Percentiles rank a stretch among this genome's conserved stretches.
phyloP scores from a whole-genome alignment of 129 eudicot species.

The Dittrichia graveolens region DNA sequence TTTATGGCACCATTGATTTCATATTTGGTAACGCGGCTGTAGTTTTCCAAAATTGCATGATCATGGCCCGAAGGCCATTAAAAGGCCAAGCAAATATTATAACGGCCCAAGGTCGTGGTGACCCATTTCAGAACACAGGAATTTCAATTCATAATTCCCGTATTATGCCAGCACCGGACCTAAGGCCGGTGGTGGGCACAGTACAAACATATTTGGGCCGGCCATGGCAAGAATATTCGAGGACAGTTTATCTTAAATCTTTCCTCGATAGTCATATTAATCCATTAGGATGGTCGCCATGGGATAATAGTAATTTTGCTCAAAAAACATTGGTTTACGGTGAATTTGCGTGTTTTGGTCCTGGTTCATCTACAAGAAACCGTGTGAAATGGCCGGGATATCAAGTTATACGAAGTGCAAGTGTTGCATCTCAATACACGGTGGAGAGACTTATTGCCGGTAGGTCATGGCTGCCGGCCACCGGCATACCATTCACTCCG shows the following conservation, averaged over 20 bases:
- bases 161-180: constrained; percentile 57
- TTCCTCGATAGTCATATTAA: constrained; percentile 50
- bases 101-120: constrained; percentile 68
- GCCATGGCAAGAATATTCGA: constrained; percentile 68
- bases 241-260: constrained; percentile 52
- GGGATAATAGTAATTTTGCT: constrained; percentile 47
- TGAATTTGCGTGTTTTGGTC: constrained; percentile 58
- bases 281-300: constrained; percentile 62
- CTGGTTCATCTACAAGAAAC: constrained; percentile 46
- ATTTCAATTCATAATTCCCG: constrained; percentile 58
- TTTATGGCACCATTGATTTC: constrained; percentile 72
- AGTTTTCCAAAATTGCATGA: constrained; percentile 65
- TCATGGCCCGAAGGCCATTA: constrained; percentile 55
- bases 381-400: constrained; percentile 72
- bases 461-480: constrained; percentile 56
- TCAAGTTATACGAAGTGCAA: constrained; percentile 41
- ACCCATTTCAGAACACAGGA: constrained; percentile 61
- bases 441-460: constrained; percentile 56
- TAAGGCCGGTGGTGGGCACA: constrained; percentile 40
- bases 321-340: constrained; percentile 61
- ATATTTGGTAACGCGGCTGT: constrained; percentile 74
- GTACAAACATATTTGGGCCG: constrained; percentile 54
- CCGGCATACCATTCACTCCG: constrained; percentile 51
- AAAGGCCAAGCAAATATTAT: constrained; percentile 44
- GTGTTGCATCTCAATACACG: constrained; percentile 51